These are phyloP conservation scores for Torulaspora maleeae DNA, from an alignment of 805 yeast species.

Conservation along the genomic window DNA sequence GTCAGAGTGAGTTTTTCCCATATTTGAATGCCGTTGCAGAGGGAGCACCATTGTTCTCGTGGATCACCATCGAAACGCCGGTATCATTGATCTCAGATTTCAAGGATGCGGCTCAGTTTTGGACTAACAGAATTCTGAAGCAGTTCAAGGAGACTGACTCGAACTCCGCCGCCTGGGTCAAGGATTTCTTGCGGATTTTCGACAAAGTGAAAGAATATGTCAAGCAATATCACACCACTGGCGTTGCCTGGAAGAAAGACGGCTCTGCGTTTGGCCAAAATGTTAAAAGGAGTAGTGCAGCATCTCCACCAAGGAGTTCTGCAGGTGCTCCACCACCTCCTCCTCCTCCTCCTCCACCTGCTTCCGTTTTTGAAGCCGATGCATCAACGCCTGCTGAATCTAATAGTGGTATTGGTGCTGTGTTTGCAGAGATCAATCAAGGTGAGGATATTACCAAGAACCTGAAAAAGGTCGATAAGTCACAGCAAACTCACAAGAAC, in stretches of 20 bases:
- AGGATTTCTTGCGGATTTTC: slow-evolving; percentile 54
- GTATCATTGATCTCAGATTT: slow-evolving; percentile 72
- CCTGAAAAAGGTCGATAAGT: slow-evolving; percentile 85
- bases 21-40: slow-evolving; percentile 82
- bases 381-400: slow-evolving; percentile 27
- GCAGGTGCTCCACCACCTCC: slow-evolving; percentile 61
- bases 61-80: slow-evolving; percentile 80
- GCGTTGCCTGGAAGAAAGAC: slow-evolving; percentile 69
- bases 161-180: slow-evolving; percentile 77
- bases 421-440: slow-evolving; percentile 82
- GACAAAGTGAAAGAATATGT: slow-evolving; percentile 69
- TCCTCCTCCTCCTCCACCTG: slow-evolving; percentile 90
- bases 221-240: slow-evolving; percentile 74
- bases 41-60: slow-evolving; percentile 84
- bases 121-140: slow-evolving; percentile 87
- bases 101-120: slow-evolving; percentile 88
- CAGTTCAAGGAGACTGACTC: slow-evolving; percentile 71
- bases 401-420: slow-evolving; percentile 70
- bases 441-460: slow-evolving; percentile 83
- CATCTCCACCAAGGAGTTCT: slow-evolving; percentile 36
- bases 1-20: slow-evolving; percentile 58
- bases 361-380: slow-evolving; percentile 52
- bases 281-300: slow-evolving; percentile 26
- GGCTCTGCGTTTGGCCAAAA: slow-evolving; percentile 51
- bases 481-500: slow-evolving; percentile 91